Evolutionary conservation across 345 rosid genomes (phyloP).

Genomic region (Eucalyptus regnans): DNA sequence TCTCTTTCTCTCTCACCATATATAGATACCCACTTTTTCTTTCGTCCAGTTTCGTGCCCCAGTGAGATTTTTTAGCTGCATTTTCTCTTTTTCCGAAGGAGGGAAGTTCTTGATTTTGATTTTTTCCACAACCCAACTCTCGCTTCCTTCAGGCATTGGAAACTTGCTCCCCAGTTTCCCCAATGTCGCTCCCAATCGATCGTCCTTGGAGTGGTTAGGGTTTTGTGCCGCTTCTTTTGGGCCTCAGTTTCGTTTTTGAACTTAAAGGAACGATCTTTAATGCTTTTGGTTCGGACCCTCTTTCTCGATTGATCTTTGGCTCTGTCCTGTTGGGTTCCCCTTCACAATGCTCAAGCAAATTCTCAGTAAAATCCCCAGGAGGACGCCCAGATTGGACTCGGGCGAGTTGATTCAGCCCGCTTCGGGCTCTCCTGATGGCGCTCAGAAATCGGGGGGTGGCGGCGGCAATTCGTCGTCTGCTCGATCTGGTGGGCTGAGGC

Average conservation of each 20-base stretch:
- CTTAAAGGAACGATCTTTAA: not conserved
- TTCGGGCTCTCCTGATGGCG: slow-evolving; percentile 1
- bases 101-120: not conserved
- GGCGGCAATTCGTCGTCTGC: not conserved
- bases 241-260: not conserved
- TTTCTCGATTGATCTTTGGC: not conserved
- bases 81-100: not conserved
- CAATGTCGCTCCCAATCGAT: not conserved
- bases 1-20: not conserved
- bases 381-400: slow-evolving; percentile 40
- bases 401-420: slow-evolving; percentile 18
- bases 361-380: slow-evolving; percentile 61
- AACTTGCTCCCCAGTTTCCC: not conserved
- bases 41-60: slow-evolving; percentile 17
- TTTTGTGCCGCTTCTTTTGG: not conserved
- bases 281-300: not conserved
- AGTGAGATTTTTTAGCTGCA: not conserved
- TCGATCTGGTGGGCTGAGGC: slow-evolving; percentile 21
- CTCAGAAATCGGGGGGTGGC: slow-evolving; percentile 6
- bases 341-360: slow-evolving; percentile 57
- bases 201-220: not conserved
- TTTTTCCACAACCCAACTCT: not conserved
- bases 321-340: not conserved
- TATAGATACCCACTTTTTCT: not conserved
- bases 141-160: not conserved